Conservation (phyloP, 2,329 filamentous ascomycete species). For the Metarhizium guizhouense region DNA sequence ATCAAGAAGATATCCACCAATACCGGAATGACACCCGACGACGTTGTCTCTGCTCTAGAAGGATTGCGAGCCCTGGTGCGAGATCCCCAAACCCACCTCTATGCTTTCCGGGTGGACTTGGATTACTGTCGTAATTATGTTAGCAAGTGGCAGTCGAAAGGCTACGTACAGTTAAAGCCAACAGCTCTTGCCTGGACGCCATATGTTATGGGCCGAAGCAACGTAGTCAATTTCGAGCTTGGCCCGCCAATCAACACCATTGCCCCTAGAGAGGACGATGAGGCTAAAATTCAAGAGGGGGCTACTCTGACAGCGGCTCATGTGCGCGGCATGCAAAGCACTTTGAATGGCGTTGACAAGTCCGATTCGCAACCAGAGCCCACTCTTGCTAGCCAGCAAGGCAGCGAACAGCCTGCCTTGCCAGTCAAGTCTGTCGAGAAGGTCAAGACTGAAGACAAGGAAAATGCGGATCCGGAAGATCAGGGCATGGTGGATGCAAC, state of each 20-base stretch:
- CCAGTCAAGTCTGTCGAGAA: slow-evolving; percentile 23
- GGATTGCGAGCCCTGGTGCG: slow-evolving; percentile 81
- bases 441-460: slow-evolving; percentile 22
- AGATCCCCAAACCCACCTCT: slow-evolving; percentile 79
- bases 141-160: slow-evolving; percentile 79
- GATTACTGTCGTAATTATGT: slow-evolving; percentile 83
- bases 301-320: background rate
- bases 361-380: slow-evolving; percentile 5
- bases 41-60: slow-evolving; percentile 90
- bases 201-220: slow-evolving; percentile 88
- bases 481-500: slow-evolving; percentile 18
- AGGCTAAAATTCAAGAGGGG: slow-evolving; percentile 30
- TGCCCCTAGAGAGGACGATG: slow-evolving; percentile 73
- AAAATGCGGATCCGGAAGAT: slow-evolving; percentile 17
- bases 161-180: slow-evolving; percentile 76
- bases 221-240: slow-evolving; percentile 73
- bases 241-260: slow-evolving; percentile 76
- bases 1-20: slow-evolving; percentile 69
- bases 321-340: slow-evolving; percentile 11
- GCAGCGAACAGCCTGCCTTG: slow-evolving; percentile 11
- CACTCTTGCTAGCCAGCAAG: slow-evolving; percentile 3
- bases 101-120: slow-evolving; percentile 81
- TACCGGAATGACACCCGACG: slow-evolving; percentile 92
- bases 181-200: slow-evolving; percentile 87
- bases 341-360: slow-evolving; percentile 15